Evolutionary conservation across 192 early-diverging fungal genomes (phyloP), one percentile per base, ranked within the genome.

Genomic region (Radiomyces spectabilis): DNA sequence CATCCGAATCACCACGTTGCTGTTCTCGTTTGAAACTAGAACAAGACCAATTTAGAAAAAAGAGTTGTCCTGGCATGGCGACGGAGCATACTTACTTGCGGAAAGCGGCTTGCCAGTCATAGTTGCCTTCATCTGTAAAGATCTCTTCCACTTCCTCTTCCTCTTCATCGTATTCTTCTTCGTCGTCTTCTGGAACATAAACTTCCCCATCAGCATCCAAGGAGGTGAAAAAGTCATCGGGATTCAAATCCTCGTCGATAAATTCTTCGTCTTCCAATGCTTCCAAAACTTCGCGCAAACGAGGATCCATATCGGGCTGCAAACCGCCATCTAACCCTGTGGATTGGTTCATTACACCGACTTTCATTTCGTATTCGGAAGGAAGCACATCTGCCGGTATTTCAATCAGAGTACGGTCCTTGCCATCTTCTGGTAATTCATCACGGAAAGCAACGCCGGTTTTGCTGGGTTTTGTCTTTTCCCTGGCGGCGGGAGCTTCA

Each of bases 221-320:
- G 39, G 79, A 68, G 21, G 77, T 86, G 61, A 98, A 85, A 57
- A 93, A 94, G 33, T 79, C 77, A 49, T 96, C 92, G 30, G 84
- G 91, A n/a, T n/a, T n/a, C 16, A 87, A 48, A 5, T 81, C 84
- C 7, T 91, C 85, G 15, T 88, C 89, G 25, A 89, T 82, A 56
- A 87, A 92, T 8, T 81, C 91, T 8, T 91, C 91, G 56, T 95
- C 90, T n/a, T 95, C 90, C 53, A 99, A 75, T 3, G 94, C 94
- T 57, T 95, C 90, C 44, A 99, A 61, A 0, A 83, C 84, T 74
- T 96, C 90, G 55, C 95, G 85, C 53, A 97, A 66, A 35, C 81
- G 75, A 29, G 78, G 80, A 55, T 90, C 88, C 74, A 94, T 84
- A 42, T 87, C 84, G 9, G 92, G 83, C 54, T 86, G 80, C 22